A percentile compares a stretch with the other conserved stretches of the same genome.
Evolutionary conservation across 148 eudicot genomes (phyloP).

Genomic region (Heliosperma pusillum): DNA sequence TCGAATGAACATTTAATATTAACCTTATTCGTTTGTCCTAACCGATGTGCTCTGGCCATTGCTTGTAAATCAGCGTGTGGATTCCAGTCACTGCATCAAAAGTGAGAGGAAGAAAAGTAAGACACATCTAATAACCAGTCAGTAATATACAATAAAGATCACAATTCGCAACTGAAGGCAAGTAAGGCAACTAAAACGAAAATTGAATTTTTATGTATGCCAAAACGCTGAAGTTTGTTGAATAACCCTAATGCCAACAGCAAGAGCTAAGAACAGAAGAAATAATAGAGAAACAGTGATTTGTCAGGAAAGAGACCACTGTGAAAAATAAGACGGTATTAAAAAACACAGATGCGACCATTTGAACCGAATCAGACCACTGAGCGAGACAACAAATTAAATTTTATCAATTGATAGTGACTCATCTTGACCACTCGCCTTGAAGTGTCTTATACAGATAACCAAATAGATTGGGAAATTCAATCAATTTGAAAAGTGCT

Average conservation of each 20-base stretch:
- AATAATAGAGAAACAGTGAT: background rate
- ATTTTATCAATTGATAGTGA: background rate
- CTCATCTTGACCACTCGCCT: background rate
- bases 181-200: background rate
- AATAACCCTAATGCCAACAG: background rate
- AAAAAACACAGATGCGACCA: no score
- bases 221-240: background rate
- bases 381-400: background rate
- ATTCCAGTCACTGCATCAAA: constrained; percentile 83
- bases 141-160: background rate
- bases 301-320: background rate
- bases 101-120: background rate
- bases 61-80: constrained; percentile 99
- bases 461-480: background rate
- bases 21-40: constrained; percentile 97
- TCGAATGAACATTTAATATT: constrained; percentile 11
- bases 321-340: background rate
- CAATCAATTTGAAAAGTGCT: background rate
- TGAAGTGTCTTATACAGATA: background rate
- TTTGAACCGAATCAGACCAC: background rate
- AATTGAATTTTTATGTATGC: background rate
- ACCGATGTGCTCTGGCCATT: constrained; percentile 98
- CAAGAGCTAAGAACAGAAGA: constrained; percentile 2
- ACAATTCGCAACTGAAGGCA: background rate
- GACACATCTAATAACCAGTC: constrained; percentile 3